These are phyloP conservation scores for Mycena vulgaris DNA, from an alignment of 768 basidiomycete genomes.

Conservation along the genomic window DNA sequence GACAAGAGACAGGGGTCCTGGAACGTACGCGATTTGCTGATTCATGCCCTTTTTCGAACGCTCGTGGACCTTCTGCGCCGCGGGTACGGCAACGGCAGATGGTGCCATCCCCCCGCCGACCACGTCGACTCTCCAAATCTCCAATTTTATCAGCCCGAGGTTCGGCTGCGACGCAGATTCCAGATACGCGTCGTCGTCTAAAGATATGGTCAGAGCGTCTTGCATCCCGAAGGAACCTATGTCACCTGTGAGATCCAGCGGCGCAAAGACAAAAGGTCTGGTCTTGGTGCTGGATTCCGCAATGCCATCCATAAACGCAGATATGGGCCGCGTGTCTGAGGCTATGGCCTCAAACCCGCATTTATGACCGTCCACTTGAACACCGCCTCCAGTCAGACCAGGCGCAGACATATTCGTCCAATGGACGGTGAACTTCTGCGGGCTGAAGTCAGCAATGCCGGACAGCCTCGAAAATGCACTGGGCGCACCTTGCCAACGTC, in stretches of 20 bases:
- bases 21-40: slow-evolving; percentile 33
- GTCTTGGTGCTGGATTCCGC: slow-evolving; percentile 26
- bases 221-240: not conserved
- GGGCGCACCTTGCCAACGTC: slow-evolving; percentile 41
- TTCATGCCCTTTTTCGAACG: slow-evolving; percentile 33
- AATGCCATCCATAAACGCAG: slow-evolving; percentile 30
- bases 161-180: slow-evolving; percentile 27
- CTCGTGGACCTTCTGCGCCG: slow-evolving; percentile 29
- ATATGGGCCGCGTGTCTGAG: slow-evolving; percentile 14
- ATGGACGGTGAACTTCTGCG: slow-evolving; percentile 25
- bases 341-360: slow-evolving; percentile 27
- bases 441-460: not conserved
- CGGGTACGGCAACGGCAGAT: slow-evolving; percentile 1
- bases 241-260: slow-evolving; percentile 28
- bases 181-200: slow-evolving; percentile 34
- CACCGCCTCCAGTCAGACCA: slow-evolving; percentile 22
- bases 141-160: slow-evolving; percentile 28
- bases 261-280: slow-evolving; percentile 29
- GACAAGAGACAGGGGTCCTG: not conserved
- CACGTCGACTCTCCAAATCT: slow-evolving; percentile 28
- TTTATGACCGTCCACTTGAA: slow-evolving; percentile 32
- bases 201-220: not conserved
- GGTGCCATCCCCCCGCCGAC: slow-evolving; percentile 17
- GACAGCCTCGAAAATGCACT: not conserved
- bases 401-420: slow-evolving; percentile 26